Percentiles rank a stretch among this genome's conserved stretches.
Conservation (phyloP, 768 basidiomycete genomes). For the Lyophyllum atratum region DNA sequence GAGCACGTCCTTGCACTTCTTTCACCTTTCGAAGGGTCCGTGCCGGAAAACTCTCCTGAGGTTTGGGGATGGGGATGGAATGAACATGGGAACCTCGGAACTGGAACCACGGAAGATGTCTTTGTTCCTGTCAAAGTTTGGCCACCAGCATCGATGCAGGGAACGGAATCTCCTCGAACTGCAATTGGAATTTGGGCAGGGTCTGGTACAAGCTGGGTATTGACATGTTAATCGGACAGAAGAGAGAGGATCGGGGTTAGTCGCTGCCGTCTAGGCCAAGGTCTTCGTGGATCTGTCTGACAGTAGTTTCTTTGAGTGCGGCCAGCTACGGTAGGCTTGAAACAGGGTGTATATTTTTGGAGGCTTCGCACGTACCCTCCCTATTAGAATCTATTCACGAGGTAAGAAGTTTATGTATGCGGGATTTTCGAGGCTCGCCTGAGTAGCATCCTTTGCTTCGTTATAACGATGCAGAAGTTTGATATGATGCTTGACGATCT, state of each 20-base stretch:
- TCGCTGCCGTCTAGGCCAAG: slow-evolving; percentile 63
- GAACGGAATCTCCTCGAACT: slow-evolving; percentile 2
- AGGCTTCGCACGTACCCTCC: slow-evolving; percentile 51
- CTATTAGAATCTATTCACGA: slow-evolving; percentile 66
- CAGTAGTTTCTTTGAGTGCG: slow-evolving; percentile 62
- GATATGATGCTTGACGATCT: slow-evolving; percentile 61
- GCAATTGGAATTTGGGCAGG: slow-evolving; percentile 41
- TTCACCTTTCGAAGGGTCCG: neutral
- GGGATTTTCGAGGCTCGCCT: slow-evolving; percentile 42
- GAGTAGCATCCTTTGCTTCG: slow-evolving; percentile 81
- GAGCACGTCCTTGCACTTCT: slow-evolving; percentile 73
- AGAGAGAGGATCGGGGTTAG: slow-evolving; percentile 26
- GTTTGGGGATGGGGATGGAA: slow-evolving; percentile 98
- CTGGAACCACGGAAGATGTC: slow-evolving; percentile 60
- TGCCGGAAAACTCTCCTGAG: slow-evolving; percentile 23
- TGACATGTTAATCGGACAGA: slow-evolving; percentile 9
- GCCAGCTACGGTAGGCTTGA: slow-evolving; percentile 56
- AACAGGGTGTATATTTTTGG: neutral
- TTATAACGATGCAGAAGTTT: slow-evolving; percentile 75
- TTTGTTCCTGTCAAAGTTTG: slow-evolving; percentile 53
- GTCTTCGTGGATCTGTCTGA: slow-evolving; percentile 75
- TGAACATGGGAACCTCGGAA: slow-evolving; percentile 92
- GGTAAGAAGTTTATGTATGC: slow-evolving; percentile 1
- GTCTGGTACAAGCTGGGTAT: slow-evolving; percentile 51
- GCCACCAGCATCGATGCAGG: slow-evolving; percentile 29